phyloP scores from a whole-genome alignment of 2,329 filamentous ascomycete genomes.

The Phoma herbarum region DNA sequence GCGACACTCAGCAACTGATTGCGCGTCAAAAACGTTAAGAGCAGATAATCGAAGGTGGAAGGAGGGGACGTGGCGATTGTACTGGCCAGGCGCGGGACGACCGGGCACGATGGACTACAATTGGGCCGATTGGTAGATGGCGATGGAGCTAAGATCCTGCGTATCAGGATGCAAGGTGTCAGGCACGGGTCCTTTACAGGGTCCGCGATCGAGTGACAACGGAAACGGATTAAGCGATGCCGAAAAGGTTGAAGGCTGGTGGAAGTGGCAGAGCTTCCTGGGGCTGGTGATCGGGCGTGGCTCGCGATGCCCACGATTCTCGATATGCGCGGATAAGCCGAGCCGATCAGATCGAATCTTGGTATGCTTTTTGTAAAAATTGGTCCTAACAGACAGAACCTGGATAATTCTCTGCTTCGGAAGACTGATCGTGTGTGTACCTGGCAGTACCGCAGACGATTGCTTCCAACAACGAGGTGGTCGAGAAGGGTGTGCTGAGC shows the following conservation, averaged over 20 bases:
- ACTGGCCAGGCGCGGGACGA: constrained; percentile 27
- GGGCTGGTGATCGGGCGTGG: constrained; percentile 28
- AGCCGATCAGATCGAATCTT: constrained; percentile 22
- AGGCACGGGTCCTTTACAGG: constrained; percentile 29
- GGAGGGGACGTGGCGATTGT: constrained; percentile 40
- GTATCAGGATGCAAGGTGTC: constrained; percentile 30
- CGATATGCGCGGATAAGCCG: constrained; percentile 23
- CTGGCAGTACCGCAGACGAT: constrained; percentile 27
- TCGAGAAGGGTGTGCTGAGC: constrained; percentile 8
- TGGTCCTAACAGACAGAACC: not conserved
- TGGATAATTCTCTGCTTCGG: constrained; percentile 6
- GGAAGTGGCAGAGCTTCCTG: constrained; percentile 4
- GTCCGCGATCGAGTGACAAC: constrained; percentile 31
- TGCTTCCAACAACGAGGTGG: constrained; percentile 15
- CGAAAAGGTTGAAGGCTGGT: not conserved
- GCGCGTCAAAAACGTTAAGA: not conserved
- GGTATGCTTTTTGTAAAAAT: constrained; percentile 1
- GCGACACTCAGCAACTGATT: no score
- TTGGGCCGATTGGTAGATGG: constrained; percentile 37
- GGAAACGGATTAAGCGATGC: constrained; percentile 13
- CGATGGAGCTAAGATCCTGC: constrained; percentile 31
- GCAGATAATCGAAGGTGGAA: constrained; percentile 8
- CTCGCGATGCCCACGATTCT: constrained; percentile 26
- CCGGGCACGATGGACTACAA: constrained; percentile 34
- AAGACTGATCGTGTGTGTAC: constrained; percentile 23